phyloP scores from a whole-genome alignment of 1,139 yeast species.

The Sugiyamaella paludigena region DNA sequence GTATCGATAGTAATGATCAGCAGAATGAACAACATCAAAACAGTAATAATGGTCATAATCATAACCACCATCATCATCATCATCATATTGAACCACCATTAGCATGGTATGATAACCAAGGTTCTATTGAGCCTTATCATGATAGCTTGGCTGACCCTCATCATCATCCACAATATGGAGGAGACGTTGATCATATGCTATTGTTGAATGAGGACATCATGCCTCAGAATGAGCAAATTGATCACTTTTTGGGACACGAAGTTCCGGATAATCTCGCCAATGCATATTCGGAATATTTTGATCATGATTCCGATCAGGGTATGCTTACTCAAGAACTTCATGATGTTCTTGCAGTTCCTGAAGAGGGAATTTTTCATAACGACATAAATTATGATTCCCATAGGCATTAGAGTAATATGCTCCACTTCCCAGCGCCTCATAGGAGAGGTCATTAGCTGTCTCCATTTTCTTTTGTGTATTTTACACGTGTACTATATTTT shows the following conservation, averaged over 20 bases:
- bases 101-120: constrained; percentile 10
- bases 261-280: constrained; percentile 23
- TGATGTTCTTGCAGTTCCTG: constrained; percentile 15
- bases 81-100: constrained; percentile 7
- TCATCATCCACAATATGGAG: constrained; percentile 11
- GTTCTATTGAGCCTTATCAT: constrained; percentile 15
- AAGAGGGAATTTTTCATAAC: constrained; percentile 1
- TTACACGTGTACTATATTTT: too few species aligned
- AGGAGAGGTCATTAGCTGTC: too few species aligned
- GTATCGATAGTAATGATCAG: not conserved
- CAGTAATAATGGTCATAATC: not conserved
- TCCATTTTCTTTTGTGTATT: too few species aligned
- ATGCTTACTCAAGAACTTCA: constrained; percentile 16
- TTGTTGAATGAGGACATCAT: constrained; percentile 31
- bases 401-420: not conserved
- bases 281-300: constrained; percentile 25
- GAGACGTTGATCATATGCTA: constrained; percentile 22
- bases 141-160: constrained; percentile 13
- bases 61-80: not conserved
- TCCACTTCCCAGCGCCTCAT: too few species aligned
- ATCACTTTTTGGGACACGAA: constrained; percentile 22
- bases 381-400: not conserved
- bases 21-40: not conserved
- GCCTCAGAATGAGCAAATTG: constrained; percentile 30
- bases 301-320: constrained; percentile 11